These are phyloP conservation scores for Sungouiella thailandica DNA, from an alignment of 805 yeast species.

Conservation along the genomic window DNA sequence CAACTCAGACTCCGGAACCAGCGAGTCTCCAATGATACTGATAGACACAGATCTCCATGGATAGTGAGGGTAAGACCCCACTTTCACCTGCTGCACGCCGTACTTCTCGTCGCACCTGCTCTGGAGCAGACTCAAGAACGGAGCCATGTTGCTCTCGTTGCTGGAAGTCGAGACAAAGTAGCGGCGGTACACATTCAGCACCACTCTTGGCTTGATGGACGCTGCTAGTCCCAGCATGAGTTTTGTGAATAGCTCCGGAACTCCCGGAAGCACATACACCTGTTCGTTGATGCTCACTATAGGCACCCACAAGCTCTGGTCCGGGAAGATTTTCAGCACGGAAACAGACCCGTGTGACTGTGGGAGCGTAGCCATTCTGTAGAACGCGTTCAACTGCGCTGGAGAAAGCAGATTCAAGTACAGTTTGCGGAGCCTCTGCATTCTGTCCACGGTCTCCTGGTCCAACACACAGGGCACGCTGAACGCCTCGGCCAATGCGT, in stretches of 20 bases:
- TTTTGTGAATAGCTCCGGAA: constrained; percentile 65
- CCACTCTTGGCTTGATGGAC: constrained; percentile 23
- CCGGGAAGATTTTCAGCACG: constrained; percentile 39
- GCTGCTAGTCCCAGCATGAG: constrained; percentile 45
- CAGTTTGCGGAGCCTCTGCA: constrained; percentile 46
- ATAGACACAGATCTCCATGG: constrained; percentile 60
- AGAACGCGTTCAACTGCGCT: constrained; percentile 55
- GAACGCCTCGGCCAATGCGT: constrained; percentile 64
- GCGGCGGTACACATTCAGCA: constrained; percentile 28
- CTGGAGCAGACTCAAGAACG: constrained; percentile 53
- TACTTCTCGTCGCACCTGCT: constrained; percentile 23
- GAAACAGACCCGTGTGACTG: constrained; percentile 12
- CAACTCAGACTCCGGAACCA: constrained; percentile 26
- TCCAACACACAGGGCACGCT: constrained; percentile 48
- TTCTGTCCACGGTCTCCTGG: constrained; percentile 51
- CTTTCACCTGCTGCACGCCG: constrained; percentile 44
- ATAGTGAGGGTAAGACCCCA: constrained; percentile 85
- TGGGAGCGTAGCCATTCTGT: constrained; percentile 81
- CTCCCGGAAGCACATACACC: constrained; percentile 76
- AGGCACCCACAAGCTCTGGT: constrained; percentile 76
- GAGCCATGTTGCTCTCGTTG: constrained; percentile 67
- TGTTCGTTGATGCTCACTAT: constrained; percentile 61
- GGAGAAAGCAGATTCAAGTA: constrained; percentile 25
- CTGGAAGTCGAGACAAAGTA: constrained; percentile 57
- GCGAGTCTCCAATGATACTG: constrained; percentile 61